A percentile compares a stretch with the other conserved stretches of the same genome.
Evolutionary conservation across 306 rosid species (phyloP).

Genomic region (Medicago arabica): DNA sequence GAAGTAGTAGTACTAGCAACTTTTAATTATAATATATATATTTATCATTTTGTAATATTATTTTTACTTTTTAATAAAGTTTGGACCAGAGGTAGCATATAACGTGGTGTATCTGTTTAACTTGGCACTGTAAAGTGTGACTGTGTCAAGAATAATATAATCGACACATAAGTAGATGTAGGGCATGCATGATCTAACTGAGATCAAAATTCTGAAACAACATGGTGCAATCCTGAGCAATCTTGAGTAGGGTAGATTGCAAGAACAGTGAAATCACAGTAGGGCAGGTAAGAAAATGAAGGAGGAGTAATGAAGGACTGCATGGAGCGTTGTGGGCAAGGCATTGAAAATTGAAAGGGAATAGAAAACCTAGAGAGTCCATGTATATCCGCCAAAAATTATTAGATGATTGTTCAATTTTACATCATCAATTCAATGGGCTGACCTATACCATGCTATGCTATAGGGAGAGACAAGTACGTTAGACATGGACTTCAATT

Average conservation of each 20-base stretch:
- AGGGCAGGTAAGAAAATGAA: constrained; percentile 31
- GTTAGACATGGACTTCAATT: constrained; percentile 26
- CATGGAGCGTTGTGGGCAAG: constrained; percentile 44
- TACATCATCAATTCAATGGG: constrained; percentile 20
- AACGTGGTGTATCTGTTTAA: neutral
- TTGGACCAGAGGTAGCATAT: constrained; percentile 11
- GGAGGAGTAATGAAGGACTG: constrained; percentile 28
- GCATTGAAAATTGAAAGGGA: neutral
- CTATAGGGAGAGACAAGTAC: neutral
- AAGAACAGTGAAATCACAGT: constrained; percentile 40
- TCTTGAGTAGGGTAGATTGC: constrained; percentile 27
- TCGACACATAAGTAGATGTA: constrained; percentile 27
- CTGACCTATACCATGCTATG: neutral
- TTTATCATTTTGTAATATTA: constrained; percentile 1
- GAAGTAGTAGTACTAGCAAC: neutral
- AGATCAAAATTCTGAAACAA: constrained; percentile 36
- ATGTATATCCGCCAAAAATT: constrained; percentile 31
- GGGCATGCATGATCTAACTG: constrained; percentile 27
- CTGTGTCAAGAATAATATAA: constrained; percentile 21
- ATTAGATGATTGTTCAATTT: neutral
- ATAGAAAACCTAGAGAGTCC: neutral
- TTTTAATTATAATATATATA: neutral
- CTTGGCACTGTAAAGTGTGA: constrained; percentile 28
- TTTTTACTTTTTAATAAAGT: constrained; percentile 16
- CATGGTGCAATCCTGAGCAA: constrained; percentile 30